Percentiles rank a stretch among this genome's conserved stretches.
These are phyloP conservation scores for Thelonectria olida DNA, from an alignment of 2,329 filamentous ascomycete genomes.

Conservation along the genomic window DNA sequence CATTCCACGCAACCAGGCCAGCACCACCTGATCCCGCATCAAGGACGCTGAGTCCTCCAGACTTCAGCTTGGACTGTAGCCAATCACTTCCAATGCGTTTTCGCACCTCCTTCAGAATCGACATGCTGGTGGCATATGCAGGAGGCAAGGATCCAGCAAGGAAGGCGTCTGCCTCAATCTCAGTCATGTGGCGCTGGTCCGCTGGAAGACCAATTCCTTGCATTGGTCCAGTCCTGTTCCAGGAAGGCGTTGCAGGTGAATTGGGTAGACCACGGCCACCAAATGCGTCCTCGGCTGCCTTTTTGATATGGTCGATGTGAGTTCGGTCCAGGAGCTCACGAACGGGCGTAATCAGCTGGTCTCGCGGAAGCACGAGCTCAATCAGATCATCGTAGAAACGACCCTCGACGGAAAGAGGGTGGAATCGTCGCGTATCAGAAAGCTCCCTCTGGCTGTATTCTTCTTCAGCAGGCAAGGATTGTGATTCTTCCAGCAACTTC, in stretches of 20 bases:
- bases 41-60: conserved; percentile 68
- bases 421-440: conserved; percentile 62
- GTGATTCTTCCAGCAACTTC: conserved; percentile 35
- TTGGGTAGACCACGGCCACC: conserved; percentile 80
- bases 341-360: conserved; percentile 76
- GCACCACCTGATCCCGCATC: conserved; percentile 81
- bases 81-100: conserved; percentile 77
- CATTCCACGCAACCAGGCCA: conserved; percentile 78
- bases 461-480: conserved; percentile 45
- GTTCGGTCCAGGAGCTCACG: conserved; percentile 72
- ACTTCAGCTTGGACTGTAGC: conserved; percentile 70
- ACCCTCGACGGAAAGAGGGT: conserved; percentile 79
- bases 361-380: conserved; percentile 78
- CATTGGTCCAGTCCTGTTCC: conserved; percentile 66
- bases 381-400: conserved; percentile 77
- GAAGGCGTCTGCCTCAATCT: conserved; percentile 80
- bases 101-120: conserved; percentile 76
- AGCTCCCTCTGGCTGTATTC: conserved; percentile 46
- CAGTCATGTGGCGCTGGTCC: conserved; percentile 72
- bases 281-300: conserved; percentile 77
- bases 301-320: conserved; percentile 77
- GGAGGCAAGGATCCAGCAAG: conserved; percentile 75
- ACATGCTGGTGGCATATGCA: conserved; percentile 74
- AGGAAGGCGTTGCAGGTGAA: conserved; percentile 75
- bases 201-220: conserved; percentile 72